These are phyloP conservation scores for Ustilago cynodontis DNA, from an alignment of 1,284 basidiomycete genomes.

Conservation along the genomic window DNA sequence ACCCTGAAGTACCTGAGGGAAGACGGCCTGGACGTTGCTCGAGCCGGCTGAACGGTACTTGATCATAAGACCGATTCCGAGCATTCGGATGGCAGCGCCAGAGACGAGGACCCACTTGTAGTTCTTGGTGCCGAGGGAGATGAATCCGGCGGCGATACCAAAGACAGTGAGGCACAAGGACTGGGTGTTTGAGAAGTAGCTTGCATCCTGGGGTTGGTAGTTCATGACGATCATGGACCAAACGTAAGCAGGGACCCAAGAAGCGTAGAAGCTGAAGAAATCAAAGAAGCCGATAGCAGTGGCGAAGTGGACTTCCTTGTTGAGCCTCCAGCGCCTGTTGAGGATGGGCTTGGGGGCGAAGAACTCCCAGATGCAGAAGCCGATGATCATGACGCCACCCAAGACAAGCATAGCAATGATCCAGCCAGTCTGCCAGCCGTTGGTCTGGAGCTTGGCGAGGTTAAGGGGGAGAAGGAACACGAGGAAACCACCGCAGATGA, in stretches of 20 bases:
- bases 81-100: constrained; percentile 60
- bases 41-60: constrained; percentile 58
- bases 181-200: constrained; percentile 66
- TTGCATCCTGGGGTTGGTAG: constrained; percentile 38
- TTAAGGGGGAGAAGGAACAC: constrained; percentile 64
- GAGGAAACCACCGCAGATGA: constrained; percentile 64
- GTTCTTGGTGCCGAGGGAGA: constrained; percentile 59
- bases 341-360: constrained; percentile 63
- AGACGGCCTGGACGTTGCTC: constrained; percentile 62
- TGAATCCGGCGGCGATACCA: constrained; percentile 62
- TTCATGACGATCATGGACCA: constrained; percentile 53
- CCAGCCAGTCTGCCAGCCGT: constrained; percentile 60
- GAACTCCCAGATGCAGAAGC: constrained; percentile 57
- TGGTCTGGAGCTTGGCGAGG: constrained; percentile 43
- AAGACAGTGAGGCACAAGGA: constrained; percentile 64
- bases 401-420: constrained; percentile 66
- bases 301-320: constrained; percentile 65
- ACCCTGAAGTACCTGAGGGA: constrained; percentile 67
- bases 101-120: constrained; percentile 64
- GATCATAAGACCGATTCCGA: constrained; percentile 68
- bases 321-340: constrained; percentile 60
- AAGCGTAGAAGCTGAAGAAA: constrained; percentile 64
- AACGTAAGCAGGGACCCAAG: constrained; percentile 59
- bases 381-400: constrained; percentile 58
- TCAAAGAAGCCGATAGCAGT: constrained; percentile 67